Evolutionary conservation across 2,329 filamentous ascomycete genomes (phyloP).

Genomic region (Gaeumannomyces sp.): DNA sequence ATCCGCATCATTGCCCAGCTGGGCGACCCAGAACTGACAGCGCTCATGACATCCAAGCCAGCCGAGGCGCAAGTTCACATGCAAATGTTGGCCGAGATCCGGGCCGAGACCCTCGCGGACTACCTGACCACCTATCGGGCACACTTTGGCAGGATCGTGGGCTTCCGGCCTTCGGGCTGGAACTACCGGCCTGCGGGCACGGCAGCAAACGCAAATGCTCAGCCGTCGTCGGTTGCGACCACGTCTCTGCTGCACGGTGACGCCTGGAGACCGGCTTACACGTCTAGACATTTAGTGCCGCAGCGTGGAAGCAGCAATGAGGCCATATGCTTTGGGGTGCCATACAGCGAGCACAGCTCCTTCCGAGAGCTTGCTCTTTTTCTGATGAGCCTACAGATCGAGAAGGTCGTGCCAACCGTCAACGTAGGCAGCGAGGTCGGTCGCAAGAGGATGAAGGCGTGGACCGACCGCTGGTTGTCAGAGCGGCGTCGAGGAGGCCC

Average conservation of each 20-base stretch:
- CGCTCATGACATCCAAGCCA: conserved; percentile 73
- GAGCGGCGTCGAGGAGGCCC: conserved; percentile 53
- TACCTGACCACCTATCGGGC: conserved; percentile 77
- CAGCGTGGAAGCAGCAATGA: conserved; percentile 79
- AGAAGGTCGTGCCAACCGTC: conserved; percentile 87
- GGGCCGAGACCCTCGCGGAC: conserved; percentile 82
- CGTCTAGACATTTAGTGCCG: conserved; percentile 64
- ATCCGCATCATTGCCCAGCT: conserved; percentile 78
- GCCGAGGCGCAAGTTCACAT: conserved; percentile 91
- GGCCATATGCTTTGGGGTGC: conserved; percentile 85
- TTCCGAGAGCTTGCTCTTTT: conserved; percentile 95
- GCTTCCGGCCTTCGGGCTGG: conserved; percentile 91
- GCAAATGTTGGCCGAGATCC: conserved; percentile 92
- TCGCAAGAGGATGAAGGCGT: conserved; percentile 55
- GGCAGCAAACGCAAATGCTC: conserved; percentile 44
- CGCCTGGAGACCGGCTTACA: conserved; percentile 72
- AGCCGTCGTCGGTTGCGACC: conserved; percentile 43
- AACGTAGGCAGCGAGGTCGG: conserved; percentile 62
- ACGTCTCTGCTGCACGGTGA: conserved; percentile 48
- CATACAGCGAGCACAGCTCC: conserved; percentile 92
- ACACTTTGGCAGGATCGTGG: conserved; percentile 79
- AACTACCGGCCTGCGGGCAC: conserved; percentile 66
- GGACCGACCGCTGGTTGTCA: conserved; percentile 56
- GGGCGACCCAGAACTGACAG: conserved; percentile 74
- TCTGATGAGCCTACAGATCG: conserved; percentile 78